phyloP scores from a whole-genome alignment of 192 early-diverging fungal species.

The Entomortierella beljakovae region DNA sequence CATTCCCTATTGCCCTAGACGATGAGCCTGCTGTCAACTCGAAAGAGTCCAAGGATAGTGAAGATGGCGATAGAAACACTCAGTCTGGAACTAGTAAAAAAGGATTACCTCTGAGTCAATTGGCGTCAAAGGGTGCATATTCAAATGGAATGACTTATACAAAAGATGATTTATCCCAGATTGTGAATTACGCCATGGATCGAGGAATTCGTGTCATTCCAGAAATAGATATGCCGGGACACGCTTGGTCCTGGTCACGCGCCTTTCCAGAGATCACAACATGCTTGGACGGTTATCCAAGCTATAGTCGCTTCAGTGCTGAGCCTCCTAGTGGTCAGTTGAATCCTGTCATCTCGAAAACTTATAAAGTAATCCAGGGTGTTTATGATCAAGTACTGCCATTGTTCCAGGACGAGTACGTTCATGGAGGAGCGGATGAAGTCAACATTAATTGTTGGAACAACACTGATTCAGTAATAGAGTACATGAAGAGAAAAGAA shows the following conservation, averaged over 20 bases:
- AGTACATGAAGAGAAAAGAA: conserved; percentile 38
- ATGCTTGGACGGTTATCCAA: conserved; percentile 68
- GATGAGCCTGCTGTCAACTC: not conserved
- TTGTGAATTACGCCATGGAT: conserved; percentile 78
- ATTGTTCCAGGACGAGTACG: conserved; percentile 76
- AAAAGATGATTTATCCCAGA: conserved; percentile 72
- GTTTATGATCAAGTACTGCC: conserved; percentile 75
- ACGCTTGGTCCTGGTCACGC: conserved; percentile 65
- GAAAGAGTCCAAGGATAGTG: not conserved
- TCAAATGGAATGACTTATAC: conserved; percentile 74
- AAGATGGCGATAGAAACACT: conserved; percentile 1
- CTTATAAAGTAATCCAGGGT: conserved; percentile 68
- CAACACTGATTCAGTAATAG: conserved; percentile 42
- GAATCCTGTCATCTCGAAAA: conserved; percentile 73
- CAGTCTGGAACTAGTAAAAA: not conserved
- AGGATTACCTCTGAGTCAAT: conserved; percentile 62
- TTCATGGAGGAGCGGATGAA: conserved; percentile 86
- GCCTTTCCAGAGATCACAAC: conserved; percentile 65
- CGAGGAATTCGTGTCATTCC: conserved; percentile 91
- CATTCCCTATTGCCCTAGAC: conserved; percentile 75
- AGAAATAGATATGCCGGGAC: conserved; percentile 94
- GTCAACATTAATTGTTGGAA: conserved; percentile 79
- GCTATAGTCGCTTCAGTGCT: conserved; percentile 56
- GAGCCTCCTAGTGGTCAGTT: conserved; percentile 90
- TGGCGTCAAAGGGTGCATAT: conserved; percentile 77